Percentiles rank a stretch among this genome's conserved stretches.
These are phyloP conservation scores for Lactarius trivialis DNA, from an alignment of 768 basidiomycete species.

Conservation along the genomic window DNA sequence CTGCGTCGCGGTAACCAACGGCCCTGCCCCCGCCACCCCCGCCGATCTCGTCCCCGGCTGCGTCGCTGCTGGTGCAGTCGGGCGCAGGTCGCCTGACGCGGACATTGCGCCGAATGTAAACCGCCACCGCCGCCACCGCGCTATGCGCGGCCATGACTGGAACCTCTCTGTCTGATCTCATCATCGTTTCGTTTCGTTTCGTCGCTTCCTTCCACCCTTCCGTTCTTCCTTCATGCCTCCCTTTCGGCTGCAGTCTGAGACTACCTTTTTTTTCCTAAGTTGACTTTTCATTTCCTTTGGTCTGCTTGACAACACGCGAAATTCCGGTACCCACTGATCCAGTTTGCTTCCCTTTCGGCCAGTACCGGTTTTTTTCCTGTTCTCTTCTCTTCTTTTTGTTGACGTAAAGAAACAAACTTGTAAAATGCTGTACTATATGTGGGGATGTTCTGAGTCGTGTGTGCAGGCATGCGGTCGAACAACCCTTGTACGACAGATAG, in stretches of 20 bases:
- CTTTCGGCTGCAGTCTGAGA: neutral
- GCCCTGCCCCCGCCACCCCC: neutral
- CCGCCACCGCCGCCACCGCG: constrained; percentile 8
- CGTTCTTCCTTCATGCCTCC: neutral
- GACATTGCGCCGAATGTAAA: neutral
- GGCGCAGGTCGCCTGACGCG: constrained; percentile 4
- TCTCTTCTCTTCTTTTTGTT: neutral
- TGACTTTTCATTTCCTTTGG: neutral
- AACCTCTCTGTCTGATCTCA: neutral
- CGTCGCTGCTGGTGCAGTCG: neutral
- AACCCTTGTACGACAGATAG: neutral
- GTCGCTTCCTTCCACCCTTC: neutral
- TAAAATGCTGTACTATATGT: neutral
- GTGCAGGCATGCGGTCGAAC: neutral
- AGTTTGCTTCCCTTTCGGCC: neutral
- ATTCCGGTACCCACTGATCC: neutral
- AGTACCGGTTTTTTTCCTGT: neutral
- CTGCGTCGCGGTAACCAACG: constrained; percentile 2
- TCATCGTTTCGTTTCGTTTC: neutral
- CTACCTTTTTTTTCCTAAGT: neutral
- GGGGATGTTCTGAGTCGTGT: too few relatives aligned
- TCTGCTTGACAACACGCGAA: neutral
- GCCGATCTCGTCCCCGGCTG: neutral
- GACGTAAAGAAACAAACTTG: constrained; percentile 1
- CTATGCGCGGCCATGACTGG: constrained; percentile 3